Base-by-base conservation (phyloP, 2,329 filamentous ascomycete genomes). In the Blastomyces emzantsi region DNA sequence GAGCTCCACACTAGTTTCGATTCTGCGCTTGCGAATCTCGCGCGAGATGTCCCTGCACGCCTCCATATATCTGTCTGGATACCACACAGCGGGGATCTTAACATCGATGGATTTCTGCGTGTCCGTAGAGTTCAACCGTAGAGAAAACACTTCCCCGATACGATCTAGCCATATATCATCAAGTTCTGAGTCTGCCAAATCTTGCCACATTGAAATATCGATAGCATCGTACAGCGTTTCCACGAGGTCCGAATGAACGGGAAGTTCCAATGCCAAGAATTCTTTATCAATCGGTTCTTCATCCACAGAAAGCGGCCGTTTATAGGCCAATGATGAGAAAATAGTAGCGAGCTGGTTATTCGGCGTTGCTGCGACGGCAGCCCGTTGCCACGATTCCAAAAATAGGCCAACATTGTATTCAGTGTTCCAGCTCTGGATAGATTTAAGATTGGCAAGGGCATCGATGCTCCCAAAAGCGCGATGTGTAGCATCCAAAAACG, bases 51-150 rank as follows among this genome's bases (percentile, higher is more conserved):
- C 76, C 63, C 78, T 76, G 64, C 82, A 83, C 65, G 78, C 75
- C 59, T 82, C 76, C 56, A 86, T 74, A 70, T 87, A 88, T 56
- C 85, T 80, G 72, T 87, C 85, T 4, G 82, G 78, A 66, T 84
- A 85, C 69, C 85, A 80, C 1, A 78, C 75, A 1, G 79, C 70
- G 3, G 84, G 84, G 22, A 86, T 77, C 6, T 80, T 80, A 54
- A 86, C 72, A 36, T 79, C 75, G 30, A 82, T 70, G 36, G 67
- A 69, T 51, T 69, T 71, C 43, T 67, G 73, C 41, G 73, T 47
- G 17, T 36, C 54, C 19, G 68, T 75, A 63, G 69, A 67, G 71
- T 68, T 73, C 54, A 75, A 67, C 67, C 70, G 78, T 70, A 87
- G 77, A 11, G 82, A 80, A n/a, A 87, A 73, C 25, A 87, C 76